Evolutionary conservation across 768 basidiomycete genomes (phyloP).

Genomic region (Leucocoprinus leucothites): DNA sequence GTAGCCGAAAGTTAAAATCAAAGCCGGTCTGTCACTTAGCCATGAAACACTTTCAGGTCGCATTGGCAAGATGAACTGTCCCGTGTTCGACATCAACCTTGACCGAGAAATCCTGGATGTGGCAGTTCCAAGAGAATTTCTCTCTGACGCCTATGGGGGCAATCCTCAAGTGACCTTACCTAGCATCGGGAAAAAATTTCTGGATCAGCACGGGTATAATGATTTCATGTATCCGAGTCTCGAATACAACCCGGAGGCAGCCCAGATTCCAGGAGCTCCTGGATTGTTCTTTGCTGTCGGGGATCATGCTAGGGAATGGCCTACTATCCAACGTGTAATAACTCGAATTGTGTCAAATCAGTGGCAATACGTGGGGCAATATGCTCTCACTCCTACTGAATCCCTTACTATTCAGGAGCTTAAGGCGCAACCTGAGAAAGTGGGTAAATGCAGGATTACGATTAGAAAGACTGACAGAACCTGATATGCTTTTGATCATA

Average conservation of each 20-base stretch:
- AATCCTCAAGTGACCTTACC: conserved; percentile 18
- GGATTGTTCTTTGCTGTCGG: conserved; percentile 23
- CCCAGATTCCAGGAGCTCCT: conserved; percentile 26
- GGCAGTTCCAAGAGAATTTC: conserved; percentile 15
- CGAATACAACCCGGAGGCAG: conserved; percentile 23
- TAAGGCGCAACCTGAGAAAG: too few relatives aligned
- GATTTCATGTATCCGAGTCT: conserved; percentile 28
- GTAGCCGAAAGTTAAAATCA: background rate
- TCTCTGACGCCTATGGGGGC: conserved; percentile 23
- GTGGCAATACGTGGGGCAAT: conserved; percentile 36
- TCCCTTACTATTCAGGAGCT: conserved; percentile 26
- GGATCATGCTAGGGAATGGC: background rate
- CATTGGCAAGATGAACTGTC: background rate
- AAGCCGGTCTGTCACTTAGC: background rate
- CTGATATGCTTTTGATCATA: too few relatives aligned
- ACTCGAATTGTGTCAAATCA: conserved; percentile 25
- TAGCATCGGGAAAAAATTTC: conserved; percentile 13
- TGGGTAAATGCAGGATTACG: too few relatives aligned
- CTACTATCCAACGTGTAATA: conserved; percentile 19
- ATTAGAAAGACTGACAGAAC: too few relatives aligned
- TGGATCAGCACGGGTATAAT: conserved; percentile 21
- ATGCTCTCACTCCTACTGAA: conserved; percentile 29
- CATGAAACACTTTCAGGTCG: background rate
- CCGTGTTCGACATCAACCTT: background rate
- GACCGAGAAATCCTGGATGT: conserved; percentile 6